Percentiles rank a stretch among this genome's conserved stretches.
Evolutionary conservation across 2,329 filamentous ascomycete species (phyloP).

Genomic region (Colletotrichum lini): DNA sequence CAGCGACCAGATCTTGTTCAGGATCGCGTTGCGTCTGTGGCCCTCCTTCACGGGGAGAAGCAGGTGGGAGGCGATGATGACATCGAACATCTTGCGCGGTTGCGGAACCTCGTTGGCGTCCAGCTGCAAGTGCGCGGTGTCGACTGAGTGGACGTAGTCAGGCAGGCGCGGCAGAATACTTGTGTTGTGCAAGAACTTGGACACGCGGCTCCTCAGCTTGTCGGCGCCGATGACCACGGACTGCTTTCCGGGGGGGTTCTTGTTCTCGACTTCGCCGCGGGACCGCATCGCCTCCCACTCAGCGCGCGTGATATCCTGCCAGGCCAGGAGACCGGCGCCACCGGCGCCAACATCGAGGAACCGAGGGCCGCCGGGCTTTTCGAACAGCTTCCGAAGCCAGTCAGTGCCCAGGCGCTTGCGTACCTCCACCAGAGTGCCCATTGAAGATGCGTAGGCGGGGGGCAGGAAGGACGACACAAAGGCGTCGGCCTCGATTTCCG

Average conservation of each 20-base stretch:
- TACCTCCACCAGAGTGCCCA: conserved; percentile 79
- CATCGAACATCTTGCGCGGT: conserved; percentile 84
- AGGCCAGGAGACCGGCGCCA: conserved; percentile 81
- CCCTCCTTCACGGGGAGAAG: conserved; percentile 83
- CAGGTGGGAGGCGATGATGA: conserved; percentile 90
- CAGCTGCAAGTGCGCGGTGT: conserved; percentile 71
- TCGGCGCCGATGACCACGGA: conserved; percentile 86
- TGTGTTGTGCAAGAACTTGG: conserved; percentile 85
- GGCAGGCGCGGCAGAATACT: conserved; percentile 94
- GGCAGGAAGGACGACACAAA: conserved; percentile 80
- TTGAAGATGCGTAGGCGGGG: conserved; percentile 77
- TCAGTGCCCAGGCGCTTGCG: conserved; percentile 78
- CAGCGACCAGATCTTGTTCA: conserved; percentile 92
- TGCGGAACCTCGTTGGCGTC: conserved; percentile 70
- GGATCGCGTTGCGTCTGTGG: conserved; percentile 81
- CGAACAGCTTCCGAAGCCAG: conserved; percentile 78
- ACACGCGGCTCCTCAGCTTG: conserved; percentile 80
- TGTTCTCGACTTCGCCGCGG: conserved; percentile 54
- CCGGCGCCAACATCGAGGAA: conserved; percentile 83
- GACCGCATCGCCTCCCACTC: conserved; percentile 83
- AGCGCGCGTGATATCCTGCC: conserved; percentile 82
- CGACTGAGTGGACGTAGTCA: conserved; percentile 80
- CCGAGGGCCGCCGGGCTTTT: conserved; percentile 65
- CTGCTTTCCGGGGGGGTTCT: conserved; percentile 76
- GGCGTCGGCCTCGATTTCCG: conserved; percentile 81